These are phyloP conservation scores for Tetrahymena malaccensis DNA, from an alignment of 73 alveolate genomes.

Conservation along the genomic window DNA sequence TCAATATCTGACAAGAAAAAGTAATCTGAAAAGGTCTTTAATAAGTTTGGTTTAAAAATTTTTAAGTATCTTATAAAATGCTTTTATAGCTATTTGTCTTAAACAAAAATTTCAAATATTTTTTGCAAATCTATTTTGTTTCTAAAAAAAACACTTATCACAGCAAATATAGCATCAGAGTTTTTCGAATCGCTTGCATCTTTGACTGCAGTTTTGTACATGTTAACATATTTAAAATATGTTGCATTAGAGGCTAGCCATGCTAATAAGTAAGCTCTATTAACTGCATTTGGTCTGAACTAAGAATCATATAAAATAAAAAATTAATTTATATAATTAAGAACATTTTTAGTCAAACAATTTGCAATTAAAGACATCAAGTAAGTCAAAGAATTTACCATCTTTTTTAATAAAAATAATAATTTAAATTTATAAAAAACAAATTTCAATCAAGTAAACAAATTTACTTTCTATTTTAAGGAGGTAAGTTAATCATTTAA, in stretches of 20 bases:
- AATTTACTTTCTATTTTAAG: background rate
- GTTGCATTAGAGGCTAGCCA: background rate
- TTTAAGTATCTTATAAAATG: background rate
- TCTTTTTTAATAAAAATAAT: background rate
- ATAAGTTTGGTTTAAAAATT: background rate
- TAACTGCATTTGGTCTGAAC: background rate
- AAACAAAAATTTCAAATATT: background rate
- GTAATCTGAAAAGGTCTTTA: background rate
- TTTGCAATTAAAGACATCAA: too few relatives aligned
- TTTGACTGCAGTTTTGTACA: background rate
- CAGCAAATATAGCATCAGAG: background rate
- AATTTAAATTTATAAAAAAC: background rate
- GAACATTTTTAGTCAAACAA: too few relatives aligned
- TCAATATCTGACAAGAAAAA: background rate
- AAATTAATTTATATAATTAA: too few relatives aligned
- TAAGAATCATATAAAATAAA: background rate
- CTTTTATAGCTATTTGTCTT: background rate
- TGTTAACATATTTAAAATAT: background rate
- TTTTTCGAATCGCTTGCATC: background rate
- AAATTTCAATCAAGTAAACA: background rate
- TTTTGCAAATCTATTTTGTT: background rate
- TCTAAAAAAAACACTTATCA: background rate
- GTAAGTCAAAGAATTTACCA: background rate
- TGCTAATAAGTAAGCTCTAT: background rate
- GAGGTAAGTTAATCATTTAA: background rate